A percentile compares a stretch with the other conserved stretches of the same genome.
Evolutionary conservation across 2,329 filamentous ascomycete species (phyloP).

Genomic region (Trichoderma koningiopsis): DNA sequence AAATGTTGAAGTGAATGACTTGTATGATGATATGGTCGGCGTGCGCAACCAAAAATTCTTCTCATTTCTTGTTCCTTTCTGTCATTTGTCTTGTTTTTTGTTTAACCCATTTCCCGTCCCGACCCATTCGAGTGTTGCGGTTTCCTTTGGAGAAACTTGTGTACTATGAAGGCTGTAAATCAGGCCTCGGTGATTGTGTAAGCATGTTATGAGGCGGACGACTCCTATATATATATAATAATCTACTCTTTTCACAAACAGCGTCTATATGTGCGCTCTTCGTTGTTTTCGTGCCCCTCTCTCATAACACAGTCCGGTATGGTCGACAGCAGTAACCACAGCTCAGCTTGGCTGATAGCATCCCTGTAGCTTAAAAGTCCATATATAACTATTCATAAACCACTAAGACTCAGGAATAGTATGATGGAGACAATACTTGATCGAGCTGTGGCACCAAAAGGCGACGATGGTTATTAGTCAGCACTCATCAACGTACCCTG

Average conservation of each 20-base stretch:
- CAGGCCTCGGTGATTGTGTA: not conserved
- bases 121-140: not conserved
- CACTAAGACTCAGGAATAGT: not conserved
- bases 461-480: not conserved
- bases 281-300: not conserved
- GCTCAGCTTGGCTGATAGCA: accelerated
- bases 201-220: slow-evolving; percentile 1
- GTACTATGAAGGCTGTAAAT: slow-evolving; percentile 6
- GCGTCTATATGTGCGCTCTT: not conserved
- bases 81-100: not conserved
- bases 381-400: not conserved
- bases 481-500: not conserved
- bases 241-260: slow-evolving; percentile 5
- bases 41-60: not conserved
- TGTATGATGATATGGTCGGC: not conserved
- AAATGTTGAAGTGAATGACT: not conserved
- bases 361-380: not conserved
- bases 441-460: not conserved
- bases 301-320: not conserved
- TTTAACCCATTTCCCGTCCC: not conserved
- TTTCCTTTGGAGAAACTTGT: not conserved
- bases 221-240: slow-evolving; percentile 12
- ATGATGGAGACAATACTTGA: not conserved
- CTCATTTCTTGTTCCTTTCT: not conserved
- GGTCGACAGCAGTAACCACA: not conserved